Conservation (phyloP, 2,329 filamentous ascomycete species). For the Dactylonectria estremocensis region DNA sequence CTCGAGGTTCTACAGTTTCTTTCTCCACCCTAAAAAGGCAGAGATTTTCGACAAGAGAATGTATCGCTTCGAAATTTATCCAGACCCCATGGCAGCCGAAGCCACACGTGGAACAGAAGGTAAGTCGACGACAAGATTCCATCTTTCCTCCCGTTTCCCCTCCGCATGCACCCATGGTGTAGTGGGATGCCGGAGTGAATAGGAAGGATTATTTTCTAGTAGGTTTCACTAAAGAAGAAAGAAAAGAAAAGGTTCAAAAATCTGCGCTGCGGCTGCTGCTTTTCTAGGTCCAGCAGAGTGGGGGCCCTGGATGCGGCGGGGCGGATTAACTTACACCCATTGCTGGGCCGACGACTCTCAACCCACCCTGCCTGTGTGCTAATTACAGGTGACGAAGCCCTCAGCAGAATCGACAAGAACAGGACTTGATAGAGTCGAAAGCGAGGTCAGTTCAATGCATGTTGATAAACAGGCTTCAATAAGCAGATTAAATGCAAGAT, state of each 20-base stretch:
- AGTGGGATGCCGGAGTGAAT: slow-evolving; percentile 78
- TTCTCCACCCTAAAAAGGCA: background rate
- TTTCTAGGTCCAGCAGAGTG: slow-evolving; percentile 36
- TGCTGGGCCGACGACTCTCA: slow-evolving; percentile 7
- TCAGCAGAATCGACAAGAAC: background rate
- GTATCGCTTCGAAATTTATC: slow-evolving; percentile 57
- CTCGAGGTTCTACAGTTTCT: background rate
- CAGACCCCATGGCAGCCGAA: slow-evolving; percentile 53
- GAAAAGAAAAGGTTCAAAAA: slow-evolving; percentile 44
- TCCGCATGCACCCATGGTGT: slow-evolving; percentile 70
- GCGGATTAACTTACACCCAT: slow-evolving; percentile 50
- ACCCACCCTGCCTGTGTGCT: too few species aligned
- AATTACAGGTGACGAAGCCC: background rate
- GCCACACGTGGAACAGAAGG: slow-evolving; percentile 61
- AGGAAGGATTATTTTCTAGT: slow-evolving; percentile 69
- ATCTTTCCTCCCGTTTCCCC: slow-evolving; percentile 82
- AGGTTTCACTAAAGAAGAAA: slow-evolving; percentile 55
- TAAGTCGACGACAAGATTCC: slow-evolving; percentile 63
- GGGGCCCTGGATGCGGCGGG: slow-evolving; percentile 17
- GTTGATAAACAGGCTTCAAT: too few species aligned
- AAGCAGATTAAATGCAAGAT: too few species aligned
- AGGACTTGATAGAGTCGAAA: too few species aligned
- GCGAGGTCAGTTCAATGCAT: too few species aligned
- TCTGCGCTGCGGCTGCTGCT: slow-evolving; percentile 9
- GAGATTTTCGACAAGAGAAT: slow-evolving; percentile 37